Base-by-base conservation (phyloP, 1,284 basidiomycete genomes). In the Xanthoconium separans region DNA sequence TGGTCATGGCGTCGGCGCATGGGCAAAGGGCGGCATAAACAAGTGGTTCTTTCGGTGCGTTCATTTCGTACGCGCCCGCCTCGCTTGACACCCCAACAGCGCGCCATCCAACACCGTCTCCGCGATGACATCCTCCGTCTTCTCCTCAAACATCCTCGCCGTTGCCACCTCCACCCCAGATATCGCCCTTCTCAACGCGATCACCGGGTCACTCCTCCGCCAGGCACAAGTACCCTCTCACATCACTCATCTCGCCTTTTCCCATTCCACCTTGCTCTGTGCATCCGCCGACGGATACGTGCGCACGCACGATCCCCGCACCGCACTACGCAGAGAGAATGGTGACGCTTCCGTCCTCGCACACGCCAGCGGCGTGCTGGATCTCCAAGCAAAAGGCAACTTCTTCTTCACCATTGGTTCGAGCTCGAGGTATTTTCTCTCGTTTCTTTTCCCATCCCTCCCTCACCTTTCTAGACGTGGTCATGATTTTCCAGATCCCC, bases 401-500 rank as follows among this genome's bases (percentile, higher is more conserved):
- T 82, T 87, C 57, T 80, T 91, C 27, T 91, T 89, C 64, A 93
- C 92, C 2, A 91, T 94, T 63, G 95, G 95, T 4, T 89, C 88
- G 74, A 88, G 89, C 8, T 80, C 92, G 69, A 88, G 91, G 93
- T 91, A 15, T 4, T 60, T 71, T 59, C 5, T 41, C 29, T 46
- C 41, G 43, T 9, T 39, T 20, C n/a, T n/a, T 20, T 6, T 41
- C 2, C 27, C 12, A 24, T 30, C 5, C 37, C 20, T 37, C 27
- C 20, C 58, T 65, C 53, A 61, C 53, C 51, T 24, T 34, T 20
- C 50, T 64, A 94, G 92, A 67, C 92, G 93, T 70, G 89, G 91
- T 20, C 88, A 91, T 44, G 93, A 95, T 1, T 82, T 91, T 48
- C 89, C 93, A 0, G 96, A 98, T 69, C 91, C 94, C 2, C 77